Conservation (phyloP, 176 grass and related monocot species). For the Aegilops speltoides region DNA sequence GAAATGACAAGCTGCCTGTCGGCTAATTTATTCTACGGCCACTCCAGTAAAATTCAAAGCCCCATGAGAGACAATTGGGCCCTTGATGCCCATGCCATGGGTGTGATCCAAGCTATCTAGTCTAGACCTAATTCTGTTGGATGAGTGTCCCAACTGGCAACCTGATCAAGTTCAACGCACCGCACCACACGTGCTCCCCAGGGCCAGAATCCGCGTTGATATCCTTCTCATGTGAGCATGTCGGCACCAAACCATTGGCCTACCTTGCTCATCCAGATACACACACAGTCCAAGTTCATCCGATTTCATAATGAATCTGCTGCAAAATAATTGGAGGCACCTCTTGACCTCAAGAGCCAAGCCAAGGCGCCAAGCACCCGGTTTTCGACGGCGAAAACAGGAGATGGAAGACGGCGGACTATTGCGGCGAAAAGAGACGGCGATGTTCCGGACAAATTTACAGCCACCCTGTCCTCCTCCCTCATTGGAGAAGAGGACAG, state of each 20-base stretch:
- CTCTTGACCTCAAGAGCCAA: constrained; percentile 18
- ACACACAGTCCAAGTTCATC: background rate
- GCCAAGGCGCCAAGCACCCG: background rate
- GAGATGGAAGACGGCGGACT: constrained; percentile 20
- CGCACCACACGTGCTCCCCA: background rate
- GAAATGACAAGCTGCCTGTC: too few species aligned
- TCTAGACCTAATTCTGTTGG: background rate
- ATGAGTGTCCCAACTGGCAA: constrained; percentile 10
- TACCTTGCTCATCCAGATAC: background rate
- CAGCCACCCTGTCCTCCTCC: constrained; percentile 38
- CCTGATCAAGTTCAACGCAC: background rate
- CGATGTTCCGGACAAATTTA: constrained; percentile 62
- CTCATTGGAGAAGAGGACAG: constrained; percentile 29
- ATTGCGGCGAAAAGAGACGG: constrained; percentile 18
- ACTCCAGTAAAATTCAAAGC: too few species aligned
- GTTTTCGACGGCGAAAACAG: constrained; percentile 30
- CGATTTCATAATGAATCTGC: background rate
- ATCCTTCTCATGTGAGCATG: constrained; percentile 3
- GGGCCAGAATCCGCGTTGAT: constrained; percentile 5
- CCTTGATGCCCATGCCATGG: background rate
- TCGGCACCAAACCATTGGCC: constrained; percentile 16
- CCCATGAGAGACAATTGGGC: too few species aligned
- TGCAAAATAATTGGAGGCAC: background rate
- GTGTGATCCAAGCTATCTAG: background rate
- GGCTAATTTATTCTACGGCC: too few species aligned